Conservation (phyloP, 2,329 filamentous ascomycete species). For the Penicillium corylophilum region DNA sequence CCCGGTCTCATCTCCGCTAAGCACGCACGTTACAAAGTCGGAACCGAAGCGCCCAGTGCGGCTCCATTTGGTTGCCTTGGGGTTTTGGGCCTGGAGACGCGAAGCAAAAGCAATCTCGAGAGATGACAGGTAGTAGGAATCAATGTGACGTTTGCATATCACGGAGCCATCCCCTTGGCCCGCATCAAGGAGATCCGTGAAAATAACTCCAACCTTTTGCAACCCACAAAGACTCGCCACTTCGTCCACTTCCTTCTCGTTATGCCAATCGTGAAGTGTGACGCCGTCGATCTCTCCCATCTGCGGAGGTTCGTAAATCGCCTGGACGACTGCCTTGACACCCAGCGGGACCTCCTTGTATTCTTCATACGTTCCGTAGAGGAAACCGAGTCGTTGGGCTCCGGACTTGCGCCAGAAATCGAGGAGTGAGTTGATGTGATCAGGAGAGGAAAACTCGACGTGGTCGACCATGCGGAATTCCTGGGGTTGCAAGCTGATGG, state of each 20-base stretch:
- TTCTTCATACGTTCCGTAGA: slow-evolving; percentile 88
- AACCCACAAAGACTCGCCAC: slow-evolving; percentile 81
- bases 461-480: slow-evolving; percentile 96
- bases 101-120: slow-evolving; percentile 89
- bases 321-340: slow-evolving; percentile 92
- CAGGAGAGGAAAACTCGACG: slow-evolving; percentile 86
- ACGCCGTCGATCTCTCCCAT: slow-evolving; percentile 85
- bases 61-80: slow-evolving; percentile 93
- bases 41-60: slow-evolving; percentile 92
- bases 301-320: slow-evolving; percentile 95
- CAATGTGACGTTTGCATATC: slow-evolving; percentile 90
- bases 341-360: slow-evolving; percentile 92
- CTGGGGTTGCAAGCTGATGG: slow-evolving; percentile 92
- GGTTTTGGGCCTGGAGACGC: slow-evolving; percentile 80
- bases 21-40: slow-evolving; percentile 93
- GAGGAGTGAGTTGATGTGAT: slow-evolving; percentile 83
- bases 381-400: slow-evolving; percentile 77
- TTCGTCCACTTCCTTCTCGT: slow-evolving; percentile 76
- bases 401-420: slow-evolving; percentile 89
- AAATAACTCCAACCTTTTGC: slow-evolving; percentile 87
- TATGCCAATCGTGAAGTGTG: slow-evolving; percentile 79
- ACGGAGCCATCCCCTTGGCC: slow-evolving; percentile 81
- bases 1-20: slow-evolving; percentile 88
- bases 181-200: slow-evolving; percentile 84
- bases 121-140: slow-evolving; percentile 92